Conservation (phyloP, 257 asterid genomes). For the Petunia secreta region DNA sequence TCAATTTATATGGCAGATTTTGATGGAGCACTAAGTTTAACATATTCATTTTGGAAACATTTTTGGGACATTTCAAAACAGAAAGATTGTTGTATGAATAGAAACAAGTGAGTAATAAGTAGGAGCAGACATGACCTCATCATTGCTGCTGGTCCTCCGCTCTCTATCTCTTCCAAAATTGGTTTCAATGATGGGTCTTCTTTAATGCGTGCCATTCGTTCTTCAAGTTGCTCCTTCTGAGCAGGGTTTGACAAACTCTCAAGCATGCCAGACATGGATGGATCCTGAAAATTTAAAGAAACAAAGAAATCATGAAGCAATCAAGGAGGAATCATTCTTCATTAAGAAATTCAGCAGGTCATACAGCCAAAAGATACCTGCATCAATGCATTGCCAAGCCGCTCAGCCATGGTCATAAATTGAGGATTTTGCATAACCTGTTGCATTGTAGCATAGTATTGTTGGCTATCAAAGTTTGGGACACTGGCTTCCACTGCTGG, state of each 20-base stretch:
- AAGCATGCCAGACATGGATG: slow-evolving; percentile 96
- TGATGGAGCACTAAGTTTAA: too few relatives aligned
- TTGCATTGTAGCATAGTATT: slow-evolving; percentile 88
- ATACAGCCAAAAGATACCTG: slow-evolving; percentile 58
- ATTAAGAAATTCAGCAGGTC: slow-evolving; percentile 20
- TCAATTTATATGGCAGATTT: too few relatives aligned
- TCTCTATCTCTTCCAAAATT: slow-evolving; percentile 92
- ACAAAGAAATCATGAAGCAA: slow-evolving; percentile 11
- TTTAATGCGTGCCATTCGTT: slow-evolving; percentile 76
- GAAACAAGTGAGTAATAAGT: background rate
- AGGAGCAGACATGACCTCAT: slow-evolving; percentile 63
- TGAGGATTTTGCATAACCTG: slow-evolving; percentile 99
- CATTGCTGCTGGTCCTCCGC: slow-evolving; percentile 99
- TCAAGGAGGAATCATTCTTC: slow-evolving; percentile 1
- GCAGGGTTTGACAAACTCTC: slow-evolving; percentile 86
- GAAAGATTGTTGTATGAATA: too few relatives aligned
- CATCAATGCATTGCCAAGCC: slow-evolving; percentile 84
- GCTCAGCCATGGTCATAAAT: slow-evolving; percentile 95
- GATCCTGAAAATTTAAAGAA: slow-evolving; percentile 58
- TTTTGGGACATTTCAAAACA: too few relatives aligned
- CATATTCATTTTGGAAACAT: too few relatives aligned
- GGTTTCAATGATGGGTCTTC: slow-evolving; percentile 98
- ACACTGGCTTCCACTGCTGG: slow-evolving; percentile 63
- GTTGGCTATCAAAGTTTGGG: slow-evolving; percentile 88
- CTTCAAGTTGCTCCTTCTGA: slow-evolving; percentile 85